Evolutionary conservation across 805 yeast genomes (phyloP), one percentile per base, ranked within the genome.

Genomic region (Cephaloascus fragrans): DNA sequence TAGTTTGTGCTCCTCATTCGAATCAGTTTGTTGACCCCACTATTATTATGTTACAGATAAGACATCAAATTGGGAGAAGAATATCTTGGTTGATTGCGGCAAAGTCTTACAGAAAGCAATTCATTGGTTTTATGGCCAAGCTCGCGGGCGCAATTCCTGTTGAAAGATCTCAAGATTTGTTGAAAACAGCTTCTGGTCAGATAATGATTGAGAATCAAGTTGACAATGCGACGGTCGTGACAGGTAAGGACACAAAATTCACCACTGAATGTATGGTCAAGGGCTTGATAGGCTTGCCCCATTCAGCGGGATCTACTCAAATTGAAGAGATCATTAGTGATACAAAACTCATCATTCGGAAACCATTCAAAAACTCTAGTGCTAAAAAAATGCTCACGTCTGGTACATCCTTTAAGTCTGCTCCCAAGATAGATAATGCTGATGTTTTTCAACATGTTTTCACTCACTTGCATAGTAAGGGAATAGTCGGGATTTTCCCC

Each of bases 1-100:
- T 64, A 41, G 71, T 64, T 8, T 56, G 63, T 40, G 71, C 67
- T 2, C 71, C 71, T 2, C 71, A 65, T 46, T 67, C 60, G 41
- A 65, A 65, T 44, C 68, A 64, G 44, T 65, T 63, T 39, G 55
- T 65, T 17, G 71, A 64, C 47, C 67, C 62, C 1, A 42, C 61
- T 32, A 55, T 64, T 23, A 62, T 62, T 34, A 59, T 63, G 59
- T 47, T 62, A 19, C 53, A 56, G 39, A 62, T 62, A n/a, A 53
- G 53, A 18, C 51, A 61, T 35, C 46, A 44, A 29, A 46, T 57
- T 2, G 54, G 59, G 10, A 43, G 70, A 34, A 43, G 61, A 15
- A 55, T 63, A 4, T 56, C 69, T 15, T 56, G 57, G 39, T 52
- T 64, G 41, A 56, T 62, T 14, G 71, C 71, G 10, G 61, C 58